A percentile compares a stretch with the other conserved stretches of the same genome.
phyloP scores from a whole-genome alignment of 83 land plant species.

The Thuja plicata region DNA sequence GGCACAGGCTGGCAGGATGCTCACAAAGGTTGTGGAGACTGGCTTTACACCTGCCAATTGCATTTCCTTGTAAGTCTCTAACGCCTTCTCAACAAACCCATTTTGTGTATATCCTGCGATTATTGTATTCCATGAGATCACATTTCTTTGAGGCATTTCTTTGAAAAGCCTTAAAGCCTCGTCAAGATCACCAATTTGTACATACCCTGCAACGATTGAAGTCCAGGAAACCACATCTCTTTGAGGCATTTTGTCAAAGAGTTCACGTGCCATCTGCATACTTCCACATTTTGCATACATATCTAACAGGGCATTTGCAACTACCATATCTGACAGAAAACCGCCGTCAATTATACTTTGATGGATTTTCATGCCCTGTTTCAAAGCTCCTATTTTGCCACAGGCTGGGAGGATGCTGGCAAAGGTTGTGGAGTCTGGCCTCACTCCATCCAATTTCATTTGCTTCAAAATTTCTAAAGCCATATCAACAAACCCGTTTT shows the following conservation, averaged over 20 bases:
- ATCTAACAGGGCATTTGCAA: constrained; percentile 39
- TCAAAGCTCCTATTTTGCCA: not conserved
- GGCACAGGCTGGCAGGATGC: not conserved
- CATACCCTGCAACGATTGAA: constrained; percentile 53
- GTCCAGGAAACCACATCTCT: constrained; percentile 54
- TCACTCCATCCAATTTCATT: not conserved
- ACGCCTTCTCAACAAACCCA: not conserved
- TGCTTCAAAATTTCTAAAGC: not conserved
- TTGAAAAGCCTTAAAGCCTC: constrained; percentile 20
- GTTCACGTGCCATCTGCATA: constrained; percentile 31
- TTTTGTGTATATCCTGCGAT: not conserved
- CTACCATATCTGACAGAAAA: constrained; percentile 24
- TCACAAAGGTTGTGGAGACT: not conserved
- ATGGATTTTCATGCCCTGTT: not conserved
- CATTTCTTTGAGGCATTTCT: not conserved
- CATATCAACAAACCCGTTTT: not conserved
- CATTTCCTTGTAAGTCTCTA: not conserved
- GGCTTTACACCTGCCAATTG: not conserved
- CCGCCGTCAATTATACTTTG: constrained; percentile 26
- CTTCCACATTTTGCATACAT: constrained; percentile 37
- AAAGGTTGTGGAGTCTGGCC: not conserved
- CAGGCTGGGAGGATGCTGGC: not conserved
- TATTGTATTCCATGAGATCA: not conserved
- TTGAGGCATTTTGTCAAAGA: constrained; percentile 42
- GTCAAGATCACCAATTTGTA: constrained; percentile 22